Conservation (phyloP, 257 asterid species). For the Solanum etuberosum region DNA sequence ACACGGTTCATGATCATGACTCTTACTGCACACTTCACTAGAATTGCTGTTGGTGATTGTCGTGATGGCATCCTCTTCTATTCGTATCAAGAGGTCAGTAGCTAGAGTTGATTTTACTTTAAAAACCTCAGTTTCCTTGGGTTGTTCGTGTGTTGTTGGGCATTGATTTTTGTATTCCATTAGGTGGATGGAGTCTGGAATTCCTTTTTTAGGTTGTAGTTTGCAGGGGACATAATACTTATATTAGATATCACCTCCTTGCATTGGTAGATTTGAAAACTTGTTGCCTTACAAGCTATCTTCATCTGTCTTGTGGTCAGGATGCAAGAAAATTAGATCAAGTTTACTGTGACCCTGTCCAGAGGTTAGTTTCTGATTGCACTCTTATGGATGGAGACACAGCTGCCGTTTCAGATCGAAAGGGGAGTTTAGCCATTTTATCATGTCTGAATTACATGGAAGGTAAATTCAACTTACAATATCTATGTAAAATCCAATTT, state of each 20-base stretch:
- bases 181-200: neutral
- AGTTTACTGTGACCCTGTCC: conserved; percentile 85
- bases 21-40: conserved; percentile 67
- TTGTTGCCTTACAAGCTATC: neutral
- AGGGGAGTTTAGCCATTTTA: conserved; percentile 75
- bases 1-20: conserved; percentile 81
- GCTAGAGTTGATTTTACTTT: neutral
- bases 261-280: neutral
- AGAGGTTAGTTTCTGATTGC: conserved; percentile 92
- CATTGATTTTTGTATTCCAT: neutral
- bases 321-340: conserved; percentile 76
- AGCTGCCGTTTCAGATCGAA: conserved; percentile 85
- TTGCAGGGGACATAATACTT: neutral
- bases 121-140: neutral
- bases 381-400: conserved; percentile 79
- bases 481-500: neutral
- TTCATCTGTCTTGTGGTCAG: conserved; percentile 30
- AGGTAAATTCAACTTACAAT: conserved; percentile 28
- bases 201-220: neutral
- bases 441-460: conserved; percentile 61
- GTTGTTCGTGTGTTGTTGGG: neutral
- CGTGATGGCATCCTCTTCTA: conserved; percentile 94
- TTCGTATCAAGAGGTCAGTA: conserved; percentile 73
- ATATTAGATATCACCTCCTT: neutral
- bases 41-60: conserved; percentile 98